Evolutionary conservation across 1,284 basidiomycete genomes (phyloP).

Genomic region (Calocybe gambosa): DNA sequence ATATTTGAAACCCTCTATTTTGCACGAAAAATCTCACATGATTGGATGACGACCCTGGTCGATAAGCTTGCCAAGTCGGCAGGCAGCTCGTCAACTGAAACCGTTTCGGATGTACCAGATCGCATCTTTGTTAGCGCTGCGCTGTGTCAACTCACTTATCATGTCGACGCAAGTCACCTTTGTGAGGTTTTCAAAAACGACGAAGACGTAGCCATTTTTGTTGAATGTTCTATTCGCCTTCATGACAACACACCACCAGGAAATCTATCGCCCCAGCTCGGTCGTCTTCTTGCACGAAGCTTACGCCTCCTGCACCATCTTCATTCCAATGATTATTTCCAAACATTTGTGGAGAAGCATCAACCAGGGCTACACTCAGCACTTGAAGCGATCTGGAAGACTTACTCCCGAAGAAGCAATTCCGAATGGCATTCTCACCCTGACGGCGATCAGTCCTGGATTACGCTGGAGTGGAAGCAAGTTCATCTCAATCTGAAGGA

Average conservation of each 20-base stretch:
- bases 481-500: slow-evolving; percentile 36
- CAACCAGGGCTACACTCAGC: neutral
- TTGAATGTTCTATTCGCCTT: slow-evolving; percentile 30
- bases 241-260: slow-evolving; percentile 22
- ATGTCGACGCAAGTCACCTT: slow-evolving; percentile 23
- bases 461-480: neutral
- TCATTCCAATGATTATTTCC: neutral
- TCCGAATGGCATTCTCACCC: neutral
- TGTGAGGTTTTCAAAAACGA: slow-evolving; percentile 16
- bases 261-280: slow-evolving; percentile 17
- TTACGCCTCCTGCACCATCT: neutral
- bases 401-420: neutral
- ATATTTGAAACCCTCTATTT: slow-evolving; percentile 18
- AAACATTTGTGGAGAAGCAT: neutral
- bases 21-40: slow-evolving; percentile 14
- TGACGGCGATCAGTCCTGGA: slow-evolving; percentile 3
- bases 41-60: neutral
- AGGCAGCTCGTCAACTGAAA: slow-evolving; percentile 18
- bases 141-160: slow-evolving; percentile 35
- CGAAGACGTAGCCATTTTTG: slow-evolving; percentile 23
- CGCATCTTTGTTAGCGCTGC: slow-evolving; percentile 23
- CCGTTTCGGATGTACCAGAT: neutral
- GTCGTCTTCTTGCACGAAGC: slow-evolving; percentile 4
- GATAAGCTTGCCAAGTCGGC: neutral
- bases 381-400: neutral